phyloP scores from a whole-genome alignment of 257 asterid species.

The Przewalskia tangutica region DNA sequence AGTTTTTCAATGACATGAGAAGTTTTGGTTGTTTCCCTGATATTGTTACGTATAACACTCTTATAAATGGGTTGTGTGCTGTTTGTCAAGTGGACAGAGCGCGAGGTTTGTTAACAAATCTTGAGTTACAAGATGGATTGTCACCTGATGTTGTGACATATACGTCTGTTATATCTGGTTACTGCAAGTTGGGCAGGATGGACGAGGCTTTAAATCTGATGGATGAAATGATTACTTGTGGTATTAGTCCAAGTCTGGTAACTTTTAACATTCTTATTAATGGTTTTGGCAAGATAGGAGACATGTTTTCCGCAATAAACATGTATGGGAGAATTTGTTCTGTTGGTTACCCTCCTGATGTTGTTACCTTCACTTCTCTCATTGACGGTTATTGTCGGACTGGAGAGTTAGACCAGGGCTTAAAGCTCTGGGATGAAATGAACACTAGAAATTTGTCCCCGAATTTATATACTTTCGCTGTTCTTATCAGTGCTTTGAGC shows the following conservation, averaged over 20 bases:
- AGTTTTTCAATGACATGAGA: conserved; percentile 48
- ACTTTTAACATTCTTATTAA: conserved; percentile 63
- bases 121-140: conserved; percentile 31
- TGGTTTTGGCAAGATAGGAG: conserved; percentile 71
- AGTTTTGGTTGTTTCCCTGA: conserved; percentile 59
- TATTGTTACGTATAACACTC: conserved; percentile 50
- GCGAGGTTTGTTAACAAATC: conserved; percentile 42
- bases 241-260: conserved; percentile 47
- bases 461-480: conserved; percentile 54
- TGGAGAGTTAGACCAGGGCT: conserved; percentile 51
- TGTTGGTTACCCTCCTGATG: conserved; percentile 58
- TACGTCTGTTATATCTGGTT: conserved; percentile 70
- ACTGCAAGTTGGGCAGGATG: conserved; percentile 56
- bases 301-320: conserved; percentile 43
- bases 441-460: conserved; percentile 42
- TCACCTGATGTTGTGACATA: conserved; percentile 67
- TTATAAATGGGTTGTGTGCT: conserved; percentile 59
- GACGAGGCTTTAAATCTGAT: conserved; percentile 42
- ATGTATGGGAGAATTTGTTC: conserved; percentile 40
- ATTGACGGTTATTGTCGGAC: conserved; percentile 56
- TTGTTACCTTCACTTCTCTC: conserved; percentile 66
- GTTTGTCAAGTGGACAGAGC: conserved; percentile 55
- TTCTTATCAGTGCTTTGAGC: conserved; percentile 62
- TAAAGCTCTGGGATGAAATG: conserved; percentile 69
- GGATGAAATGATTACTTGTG: conserved; percentile 49